phyloP scores from a whole-genome alignment of 2,329 filamentous ascomycete species.

The Ceratocystis colombiana region DNA sequence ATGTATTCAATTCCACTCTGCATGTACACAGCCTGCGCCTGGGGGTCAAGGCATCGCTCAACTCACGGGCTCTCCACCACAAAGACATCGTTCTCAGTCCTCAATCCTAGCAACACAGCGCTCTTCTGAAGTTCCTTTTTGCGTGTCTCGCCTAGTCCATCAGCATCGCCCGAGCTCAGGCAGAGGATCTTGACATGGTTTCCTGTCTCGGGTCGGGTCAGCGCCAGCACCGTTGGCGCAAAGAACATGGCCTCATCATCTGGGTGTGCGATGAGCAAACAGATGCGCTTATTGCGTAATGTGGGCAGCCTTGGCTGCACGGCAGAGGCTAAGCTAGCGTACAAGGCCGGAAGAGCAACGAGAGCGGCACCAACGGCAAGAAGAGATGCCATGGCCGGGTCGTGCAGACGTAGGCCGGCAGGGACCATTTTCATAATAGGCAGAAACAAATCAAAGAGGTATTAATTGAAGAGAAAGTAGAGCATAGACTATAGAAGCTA shows the following conservation, averaged over 20 bases:
- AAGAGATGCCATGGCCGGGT: constrained; percentile 23
- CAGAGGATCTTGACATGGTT: constrained; percentile 95
- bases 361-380: constrained; percentile 32
- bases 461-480: not conserved
- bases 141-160: constrained; percentile 72
- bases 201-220: constrained; percentile 66
- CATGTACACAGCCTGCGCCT: not conserved
- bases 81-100: constrained; percentile 66
- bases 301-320: constrained; percentile 49
- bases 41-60: constrained; percentile 6
- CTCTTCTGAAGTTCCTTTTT: constrained; percentile 77
- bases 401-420: constrained; percentile 17
- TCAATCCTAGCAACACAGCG: constrained; percentile 64
- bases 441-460: not conserved
- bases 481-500: not conserved
- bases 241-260: constrained; percentile 99
- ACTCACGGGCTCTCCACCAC: constrained; percentile 67
- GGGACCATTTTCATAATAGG: constrained; percentile 22
- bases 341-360: constrained; percentile 41
- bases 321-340: constrained; percentile 43
- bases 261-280: constrained; percentile 88
- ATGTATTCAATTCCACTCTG: no score
- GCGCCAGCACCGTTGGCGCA: constrained; percentile 72
- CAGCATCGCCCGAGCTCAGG: constrained; percentile 78
- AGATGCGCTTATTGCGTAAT: constrained; percentile 73